Evolutionary conservation across 345 rosid genomes (phyloP).

Genomic region (Excoecaria cochinchinensis): DNA sequence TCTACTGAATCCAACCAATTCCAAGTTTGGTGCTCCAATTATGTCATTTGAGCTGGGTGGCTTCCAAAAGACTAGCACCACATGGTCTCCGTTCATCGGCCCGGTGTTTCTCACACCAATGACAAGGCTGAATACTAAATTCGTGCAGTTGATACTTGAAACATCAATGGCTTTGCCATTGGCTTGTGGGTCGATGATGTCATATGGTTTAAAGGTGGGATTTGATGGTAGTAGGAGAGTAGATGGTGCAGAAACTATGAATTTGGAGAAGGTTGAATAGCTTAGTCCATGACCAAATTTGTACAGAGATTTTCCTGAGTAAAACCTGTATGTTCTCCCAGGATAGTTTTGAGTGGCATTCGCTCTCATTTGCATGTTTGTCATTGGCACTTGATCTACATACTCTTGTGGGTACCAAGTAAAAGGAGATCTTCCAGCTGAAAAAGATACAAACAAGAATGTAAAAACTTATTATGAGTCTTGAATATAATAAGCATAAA

Average conservation of each 20-base stretch:
- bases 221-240: constrained; percentile 18
- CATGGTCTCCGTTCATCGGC: constrained; percentile 41
- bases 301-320: constrained; percentile 33
- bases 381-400: constrained; percentile 41
- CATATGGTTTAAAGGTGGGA: not conserved
- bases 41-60: constrained; percentile 34
- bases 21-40: constrained; percentile 36
- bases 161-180: constrained; percentile 34
- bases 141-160: constrained; percentile 36
- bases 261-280: constrained; percentile 45
- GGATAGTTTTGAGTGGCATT: constrained; percentile 36
- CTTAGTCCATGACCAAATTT: constrained; percentile 54
- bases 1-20: constrained; percentile 58
- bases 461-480: too few relatives aligned
- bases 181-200: not conserved
- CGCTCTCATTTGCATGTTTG: constrained; percentile 60
- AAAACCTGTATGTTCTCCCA: constrained; percentile 55
- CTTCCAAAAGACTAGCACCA: constrained; percentile 58
- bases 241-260: constrained; percentile 36
- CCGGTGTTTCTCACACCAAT: constrained; percentile 53
- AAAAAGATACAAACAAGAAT: not conserved
- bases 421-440: constrained; percentile 52
- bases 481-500: too few relatives aligned
- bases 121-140: constrained; percentile 22
- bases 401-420: constrained; percentile 53